Evolutionary conservation across 1,139 yeast genomes (phyloP), one percentile per base, ranked within the genome.

Genomic region (Suzukiozyma palmioleophila): DNA sequence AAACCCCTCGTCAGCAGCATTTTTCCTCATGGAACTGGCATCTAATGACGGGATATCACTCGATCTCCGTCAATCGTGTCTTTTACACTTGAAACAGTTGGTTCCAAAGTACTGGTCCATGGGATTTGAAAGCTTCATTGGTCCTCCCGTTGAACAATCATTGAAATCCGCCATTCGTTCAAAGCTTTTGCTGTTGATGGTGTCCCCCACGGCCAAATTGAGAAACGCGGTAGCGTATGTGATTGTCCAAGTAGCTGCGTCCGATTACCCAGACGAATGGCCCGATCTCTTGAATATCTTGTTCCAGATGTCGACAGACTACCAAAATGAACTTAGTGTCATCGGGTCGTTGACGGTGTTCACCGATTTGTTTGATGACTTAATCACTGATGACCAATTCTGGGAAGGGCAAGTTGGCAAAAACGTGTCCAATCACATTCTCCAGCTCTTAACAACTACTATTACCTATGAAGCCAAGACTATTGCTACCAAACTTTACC

Each of bases 261-360:
- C 83, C 1, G 98, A 92, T 54, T 90, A 79, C 54, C 98, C 98
- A 0, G 97, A 92, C 52, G 95, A 88, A 54, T 92, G 97, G 97
- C 96, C 97, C 0, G 73, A 71, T 25, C 66, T 92, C 35, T 57
- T 90, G 42, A 62, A 65, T 15, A 54, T 60, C 11, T 56, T 85
- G 36, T 77, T 78, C 52, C 51, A 57, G 14, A 62, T 68, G 37
- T 62, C 77, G 3, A 53, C 57, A 8, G 43, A 57, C 11, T 56
- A 62, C 27, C 57, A 63, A 24, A 47, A 62, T 49, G 68, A 43
- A 44, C 45, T 39, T 50, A 62, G 58, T 38, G 54, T 79, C 26
- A 61, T 81, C 32, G 95, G 95, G 8, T 88, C 90, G 0, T 60
- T 90, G 41, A 60, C 76, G 2, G 81, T 89, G 14, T 65, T 92